A percentile compares a stretch with the other conserved stretches of the same genome.
These are phyloP conservation scores for Zygoascus flipseniorum DNA, from an alignment of 805 yeast species.

Conservation along the genomic window DNA sequence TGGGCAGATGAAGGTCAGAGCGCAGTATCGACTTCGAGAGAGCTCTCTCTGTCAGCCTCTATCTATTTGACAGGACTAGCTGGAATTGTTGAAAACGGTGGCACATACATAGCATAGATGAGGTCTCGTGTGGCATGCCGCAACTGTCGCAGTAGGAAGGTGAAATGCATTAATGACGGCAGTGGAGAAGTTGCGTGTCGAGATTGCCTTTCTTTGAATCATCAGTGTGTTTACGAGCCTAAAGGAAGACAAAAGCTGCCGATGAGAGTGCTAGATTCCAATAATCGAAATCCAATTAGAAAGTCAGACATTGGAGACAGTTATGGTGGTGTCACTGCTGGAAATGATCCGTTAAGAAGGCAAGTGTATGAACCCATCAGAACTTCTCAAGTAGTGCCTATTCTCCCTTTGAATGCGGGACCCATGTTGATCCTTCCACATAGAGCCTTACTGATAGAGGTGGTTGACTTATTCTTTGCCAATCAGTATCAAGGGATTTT, in stretches of 20 bases:
- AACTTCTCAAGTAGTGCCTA: neutral
- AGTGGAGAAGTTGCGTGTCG: slow-evolving; percentile 1
- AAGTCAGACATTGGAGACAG: neutral
- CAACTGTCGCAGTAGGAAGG: slow-evolving; percentile 7
- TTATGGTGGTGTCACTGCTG: neutral
- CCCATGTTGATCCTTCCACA: slow-evolving; percentile 1
- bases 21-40: neutral
- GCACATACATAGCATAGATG: slow-evolving; percentile 2
- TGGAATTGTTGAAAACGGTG: neutral
- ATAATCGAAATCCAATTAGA: too few relatives aligned
- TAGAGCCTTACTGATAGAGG: slow-evolving; percentile 1
- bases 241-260: slow-evolving; percentile 6
- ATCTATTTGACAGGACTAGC: neutral
- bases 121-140: slow-evolving; percentile 8
- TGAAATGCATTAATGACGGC: slow-evolving; percentile 9
- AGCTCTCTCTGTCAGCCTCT: neutral
- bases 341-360: neutral
- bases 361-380: neutral
- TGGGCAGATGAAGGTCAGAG: neutral
- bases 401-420: neutral
- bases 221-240: slow-evolving; percentile 5
- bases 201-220: slow-evolving; percentile 1
- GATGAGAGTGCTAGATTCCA: neutral
- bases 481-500: slow-evolving; percentile 10
- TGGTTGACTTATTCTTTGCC: slow-evolving; percentile 2